Evolutionary conservation across 371 early-diverging fungal species (phyloP), one percentile per base, ranked within the genome.

Genomic region (Mucor lusitanicus): DNA sequence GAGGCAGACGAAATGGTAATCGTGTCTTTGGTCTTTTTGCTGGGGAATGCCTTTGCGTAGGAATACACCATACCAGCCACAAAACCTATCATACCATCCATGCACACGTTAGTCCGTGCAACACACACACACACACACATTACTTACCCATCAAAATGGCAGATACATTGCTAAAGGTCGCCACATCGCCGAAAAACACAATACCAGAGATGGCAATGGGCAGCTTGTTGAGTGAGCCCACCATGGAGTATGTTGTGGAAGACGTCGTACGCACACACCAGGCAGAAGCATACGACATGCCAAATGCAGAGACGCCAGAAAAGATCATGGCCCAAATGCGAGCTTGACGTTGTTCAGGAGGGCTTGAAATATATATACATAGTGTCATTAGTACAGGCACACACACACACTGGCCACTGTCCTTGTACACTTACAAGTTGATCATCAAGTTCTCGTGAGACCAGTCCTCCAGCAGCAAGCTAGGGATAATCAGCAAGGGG

Each of bases 181-280:
- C 90, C 19, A 91, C 90, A 71, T 95, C 97, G 42, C 90, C 89
- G 78, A 98, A 95, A 79, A 97, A 96, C 13, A 98, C 61, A 85
- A 99, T 94, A 27, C 99, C 99, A 56, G 95, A 91, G 35, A 96
- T 80, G 5, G 99, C 95, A 46, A 99, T 93, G 3, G 99, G 96
- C 27, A 99, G 85, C 77, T 99, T 99, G 82, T 99, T 99, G 37
- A 99, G 85, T 1, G 99, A 97, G 19, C 99, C 99, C n/a, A 97
- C 94, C 99, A 99, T 99, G 54, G 94, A 94, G 78, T 97, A 95
- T 0, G 99, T 98, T 6, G 99, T 99, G 3, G 99, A 95, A 0
- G 91, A 89, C 12, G 99, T 95, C 5, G 93, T 91, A 60, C 98
- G 91, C 25, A 99, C 90, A 76, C 97, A 95, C 98, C 97, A 98